Percentiles rank a stretch among this genome's conserved stretches.
These are phyloP conservation scores for Botrytis galanthina DNA, from an alignment of 2,329 filamentous ascomycete genomes.

Conservation along the genomic window DNA sequence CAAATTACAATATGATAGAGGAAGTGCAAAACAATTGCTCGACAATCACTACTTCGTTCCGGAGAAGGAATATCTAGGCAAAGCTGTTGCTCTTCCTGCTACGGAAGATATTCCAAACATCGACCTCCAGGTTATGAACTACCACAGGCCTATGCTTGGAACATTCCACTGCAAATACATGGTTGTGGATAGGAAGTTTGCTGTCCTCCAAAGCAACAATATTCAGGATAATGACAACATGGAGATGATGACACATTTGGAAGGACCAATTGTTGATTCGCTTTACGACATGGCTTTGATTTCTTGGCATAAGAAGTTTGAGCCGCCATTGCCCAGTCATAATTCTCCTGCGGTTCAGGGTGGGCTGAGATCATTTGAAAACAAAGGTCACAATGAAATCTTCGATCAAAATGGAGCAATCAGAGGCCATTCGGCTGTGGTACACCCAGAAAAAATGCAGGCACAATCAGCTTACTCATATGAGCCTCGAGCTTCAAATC, in stretches of 20 bases:
- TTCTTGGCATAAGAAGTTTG: constrained; percentile 64
- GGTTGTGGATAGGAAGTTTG: constrained; percentile 70
- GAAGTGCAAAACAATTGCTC: constrained; percentile 60
- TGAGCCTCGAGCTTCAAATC: constrained; percentile 25
- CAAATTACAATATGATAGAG: constrained; percentile 75
- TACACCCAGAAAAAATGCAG: constrained; percentile 24
- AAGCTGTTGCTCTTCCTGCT: constrained; percentile 58
- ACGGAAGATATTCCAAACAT: constrained; percentile 67
- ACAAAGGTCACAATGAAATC: constrained; percentile 30
- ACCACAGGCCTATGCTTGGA: constrained; percentile 66
- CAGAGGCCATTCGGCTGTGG: constrained; percentile 32
- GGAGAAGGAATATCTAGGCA: constrained; percentile 56
- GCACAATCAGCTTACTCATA: constrained; percentile 27
- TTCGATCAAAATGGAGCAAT: constrained; percentile 38
- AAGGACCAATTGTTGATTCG: constrained; percentile 73
- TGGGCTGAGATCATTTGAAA: constrained; percentile 27
- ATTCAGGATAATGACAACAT: constrained; percentile 76
- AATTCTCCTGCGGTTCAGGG: constrained; percentile 48
- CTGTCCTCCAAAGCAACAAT: constrained; percentile 73
- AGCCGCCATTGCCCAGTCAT: constrained; percentile 57
- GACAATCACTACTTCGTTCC: constrained; percentile 63
- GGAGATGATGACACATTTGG: constrained; percentile 76
- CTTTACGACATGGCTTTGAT: constrained; percentile 73
- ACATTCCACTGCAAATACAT: constrained; percentile 79
- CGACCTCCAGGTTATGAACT: constrained; percentile 71